Evolutionary conservation across 306 rosid genomes (phyloP).

Genomic region (Alnus rubra): DNA sequence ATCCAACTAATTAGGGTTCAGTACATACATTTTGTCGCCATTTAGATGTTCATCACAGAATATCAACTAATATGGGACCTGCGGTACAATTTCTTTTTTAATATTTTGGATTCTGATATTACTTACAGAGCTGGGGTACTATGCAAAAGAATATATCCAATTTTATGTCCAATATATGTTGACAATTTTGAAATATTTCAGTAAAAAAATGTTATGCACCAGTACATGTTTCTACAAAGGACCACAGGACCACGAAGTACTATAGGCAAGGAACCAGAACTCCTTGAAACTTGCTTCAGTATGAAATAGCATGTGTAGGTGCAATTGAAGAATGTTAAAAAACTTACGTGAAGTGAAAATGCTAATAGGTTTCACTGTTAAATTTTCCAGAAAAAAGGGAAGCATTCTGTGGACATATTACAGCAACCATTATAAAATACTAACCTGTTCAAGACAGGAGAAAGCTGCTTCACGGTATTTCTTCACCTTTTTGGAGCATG

Average conservation of each 20-base stretch:
- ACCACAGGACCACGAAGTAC: not conserved
- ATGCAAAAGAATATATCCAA: not conserved
- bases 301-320: not conserved
- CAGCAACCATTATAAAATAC: conserved; percentile 24
- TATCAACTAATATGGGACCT: not conserved
- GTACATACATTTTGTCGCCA: not conserved
- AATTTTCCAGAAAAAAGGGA: not conserved
- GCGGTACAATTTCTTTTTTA: not conserved
- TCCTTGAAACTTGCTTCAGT: not conserved
- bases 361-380: not conserved
- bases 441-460: conserved; percentile 79
- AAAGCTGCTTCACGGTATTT: conserved; percentile 87
- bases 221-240: not conserved
- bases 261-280: not conserved
- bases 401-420: conserved; percentile 12
- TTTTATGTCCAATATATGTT: not conserved
- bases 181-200: not conserved
- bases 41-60: not conserved
- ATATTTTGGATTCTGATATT: not conserved
- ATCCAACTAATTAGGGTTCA: not conserved
- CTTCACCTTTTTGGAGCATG: conserved; percentile 78
- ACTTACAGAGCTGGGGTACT: not conserved
- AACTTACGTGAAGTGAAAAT: not conserved
- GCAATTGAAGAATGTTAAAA: not conserved
- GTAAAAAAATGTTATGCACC: not conserved